Evolutionary conservation across 2,329 filamentous ascomycete species (phyloP), one percentile per base, ranked within the genome.

Genomic region (Epichloe brachyelytri): DNA sequence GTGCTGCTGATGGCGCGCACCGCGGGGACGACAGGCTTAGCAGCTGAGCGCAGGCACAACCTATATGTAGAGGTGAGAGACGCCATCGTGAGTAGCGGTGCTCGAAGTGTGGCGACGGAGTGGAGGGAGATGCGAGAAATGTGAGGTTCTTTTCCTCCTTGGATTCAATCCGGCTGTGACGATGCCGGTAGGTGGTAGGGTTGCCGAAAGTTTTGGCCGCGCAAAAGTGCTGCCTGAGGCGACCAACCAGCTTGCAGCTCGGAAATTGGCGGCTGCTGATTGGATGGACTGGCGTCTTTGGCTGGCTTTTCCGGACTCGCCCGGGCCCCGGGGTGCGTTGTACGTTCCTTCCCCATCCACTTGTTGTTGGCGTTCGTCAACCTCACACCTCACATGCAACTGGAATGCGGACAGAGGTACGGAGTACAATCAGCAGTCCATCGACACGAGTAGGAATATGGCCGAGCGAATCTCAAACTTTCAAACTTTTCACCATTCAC

Each of bases 51-150:
- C 75, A 86, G 75, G 67, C 86, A 76, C 64, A 80, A 74, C 71
- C 81, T 80, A 68, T 85, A 80, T 66, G 81, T 78, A 67, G 78
- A 76, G 65, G 81, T 72, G 69, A 88, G 78, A 68, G 81, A 74
- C 70, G 82, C 81, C 83, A 86, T 86, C 59, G 63, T 64, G 53
- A 20, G 17, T 10, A 50, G 30, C 30, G n/a, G 40, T 39, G 46
- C 50, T 50, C 48, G 46, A 36, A 43, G 53, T 43, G 49, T 53
- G 51, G 51, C 43, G 43, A 51, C 48, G 54, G 52, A 46, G 50
- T 50, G 52, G 50, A 53, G 44, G 55, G 58, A 56, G 55, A 51
- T 55, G 47, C 53, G 55, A 58, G 61, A 50, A 43, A 56, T 52
- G 56, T 76, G 73, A 76, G 73, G 72, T 74, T 75, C 68, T 72